A percentile compares a stretch with the other conserved stretches of the same genome.
These are phyloP conservation scores for Cyclostephanos invisitatus DNA, from an alignment of 108 stramenopile genomes.

Conservation along the genomic window DNA sequence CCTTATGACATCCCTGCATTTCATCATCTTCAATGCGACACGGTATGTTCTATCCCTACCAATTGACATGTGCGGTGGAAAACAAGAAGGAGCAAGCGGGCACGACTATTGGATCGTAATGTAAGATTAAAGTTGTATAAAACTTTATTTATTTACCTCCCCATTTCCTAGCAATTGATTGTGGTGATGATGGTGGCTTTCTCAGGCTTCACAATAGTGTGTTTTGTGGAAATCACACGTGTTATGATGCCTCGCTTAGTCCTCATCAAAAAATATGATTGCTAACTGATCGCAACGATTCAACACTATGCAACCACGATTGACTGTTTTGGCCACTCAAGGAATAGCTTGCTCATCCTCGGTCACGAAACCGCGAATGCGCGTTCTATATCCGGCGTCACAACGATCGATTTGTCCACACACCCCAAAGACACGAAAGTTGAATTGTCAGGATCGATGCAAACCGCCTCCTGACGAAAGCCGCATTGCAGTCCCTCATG, in stretches of 20 bases:
- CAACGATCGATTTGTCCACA: constrained; percentile 76
- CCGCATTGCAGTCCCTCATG: constrained; percentile 80
- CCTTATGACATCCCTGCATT: too few species aligned
- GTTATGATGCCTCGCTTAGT: background rate
- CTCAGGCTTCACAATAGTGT: background rate
- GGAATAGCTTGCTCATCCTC: background rate
- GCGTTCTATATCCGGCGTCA: constrained; percentile 74
- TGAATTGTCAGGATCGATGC: constrained; percentile 62
- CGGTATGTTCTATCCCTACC: too few species aligned
- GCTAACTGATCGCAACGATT: background rate
- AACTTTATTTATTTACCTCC: background rate
- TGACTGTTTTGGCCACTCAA: background rate
- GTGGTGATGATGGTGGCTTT: background rate
- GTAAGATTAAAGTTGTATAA: background rate
- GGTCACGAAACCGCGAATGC: constrained; percentile 46
- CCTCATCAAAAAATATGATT: background rate
- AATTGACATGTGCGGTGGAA: too few species aligned
- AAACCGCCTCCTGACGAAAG: constrained; percentile 83
- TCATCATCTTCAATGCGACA: too few species aligned
- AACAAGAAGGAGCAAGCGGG: background rate
- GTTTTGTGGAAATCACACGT: background rate
- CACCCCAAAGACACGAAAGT: constrained; percentile 65
- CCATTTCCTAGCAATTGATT: background rate
- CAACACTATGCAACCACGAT: background rate
- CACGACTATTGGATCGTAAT: background rate